Evolutionary conservation across 768 basidiomycete genomes (phyloP), one percentile per base, ranked within the genome.

Genomic region (Psilocybe subaeruginosa): DNA sequence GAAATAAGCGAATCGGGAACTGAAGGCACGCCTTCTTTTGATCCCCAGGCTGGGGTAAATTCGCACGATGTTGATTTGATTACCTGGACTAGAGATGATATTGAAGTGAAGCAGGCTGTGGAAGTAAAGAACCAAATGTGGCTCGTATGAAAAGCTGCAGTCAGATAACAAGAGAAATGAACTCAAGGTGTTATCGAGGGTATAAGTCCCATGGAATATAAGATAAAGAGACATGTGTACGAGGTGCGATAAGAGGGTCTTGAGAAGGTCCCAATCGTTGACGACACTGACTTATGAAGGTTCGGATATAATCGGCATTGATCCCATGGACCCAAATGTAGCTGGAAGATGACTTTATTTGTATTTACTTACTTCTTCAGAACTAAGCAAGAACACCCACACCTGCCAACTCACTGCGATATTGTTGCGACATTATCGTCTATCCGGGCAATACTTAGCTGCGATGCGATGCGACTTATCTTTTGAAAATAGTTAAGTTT

Each of bases 321-420:
- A 12, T n/a, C 41, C 11, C 1, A n/a, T 43, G 41, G 14, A 12
- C 14, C 41, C n/a, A 43, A 11, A 43, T 16, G 14, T 43, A 43
- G 41, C n/a, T 4, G 7, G 14, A 43, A 43, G 41, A 43, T 14
- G 6, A 11, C 33, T 58, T 66, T 64, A 49, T 59, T 58, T 64
- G 52, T 65, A 57, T 64, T 64, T 64, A 64, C 66, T 64, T 58
- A 56, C 50, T 19, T 16, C 61, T 37, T 58, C 48, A 59, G 47
- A 60, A 57, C 49, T 58, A 60, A 58, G 47, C 56, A 56, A 56
- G 54, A 48, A 60, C 62, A 66, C 65, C 65, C 65, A 66, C 63
- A 66, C 54, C 52, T 52, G 60, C 56, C 55, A 62, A 54, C 52
- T 27, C 45, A 47, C 33, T 39, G 43, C 23, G 35, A 48, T 19